phyloP scores from a whole-genome alignment of 176 grass and related monocot genomes.

The Alopecurus myosuroides region DNA sequence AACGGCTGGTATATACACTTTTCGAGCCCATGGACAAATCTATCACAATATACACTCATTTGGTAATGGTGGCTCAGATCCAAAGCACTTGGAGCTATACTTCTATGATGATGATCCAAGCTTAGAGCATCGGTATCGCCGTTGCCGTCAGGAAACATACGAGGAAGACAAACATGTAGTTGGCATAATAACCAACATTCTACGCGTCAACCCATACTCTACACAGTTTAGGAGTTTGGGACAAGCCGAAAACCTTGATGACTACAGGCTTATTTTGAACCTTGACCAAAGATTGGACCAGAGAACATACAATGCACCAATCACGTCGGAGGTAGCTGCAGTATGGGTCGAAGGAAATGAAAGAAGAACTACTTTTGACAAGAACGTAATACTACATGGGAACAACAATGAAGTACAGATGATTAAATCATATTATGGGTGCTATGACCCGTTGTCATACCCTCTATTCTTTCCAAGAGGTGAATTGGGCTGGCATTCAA shows the following conservation, averaged over 20 bases:
- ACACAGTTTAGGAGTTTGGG: not conserved
- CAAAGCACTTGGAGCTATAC: not conserved
- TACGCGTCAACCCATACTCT: not conserved
- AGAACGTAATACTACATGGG: too few relatives aligned
- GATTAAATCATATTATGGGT: not conserved
- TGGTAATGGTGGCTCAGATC: not conserved
- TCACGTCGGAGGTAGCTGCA: not conserved
- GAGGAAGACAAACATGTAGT: not conserved
- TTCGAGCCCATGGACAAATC: not conserved
- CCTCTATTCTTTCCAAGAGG: not conserved
- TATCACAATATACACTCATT: slow-evolving; percentile 1
- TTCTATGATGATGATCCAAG: not conserved
- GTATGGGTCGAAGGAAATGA: too few relatives aligned
- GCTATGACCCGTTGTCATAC: not conserved
- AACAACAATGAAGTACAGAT: not conserved
- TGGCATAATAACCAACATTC: not conserved
- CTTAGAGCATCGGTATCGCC: not conserved
- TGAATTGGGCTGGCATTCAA: not conserved
- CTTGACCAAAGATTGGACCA: too few relatives aligned
- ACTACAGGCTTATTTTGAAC: not conserved
- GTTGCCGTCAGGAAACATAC: not conserved
- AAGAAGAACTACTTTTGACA: too few relatives aligned
- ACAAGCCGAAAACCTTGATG: not conserved
- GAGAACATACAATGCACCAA: not conserved
- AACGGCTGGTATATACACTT: too few relatives aligned